These are phyloP conservation scores for Talaromyces ruber DNA, from an alignment of 495 filamentous ascomycete species.

Conservation along the genomic window DNA sequence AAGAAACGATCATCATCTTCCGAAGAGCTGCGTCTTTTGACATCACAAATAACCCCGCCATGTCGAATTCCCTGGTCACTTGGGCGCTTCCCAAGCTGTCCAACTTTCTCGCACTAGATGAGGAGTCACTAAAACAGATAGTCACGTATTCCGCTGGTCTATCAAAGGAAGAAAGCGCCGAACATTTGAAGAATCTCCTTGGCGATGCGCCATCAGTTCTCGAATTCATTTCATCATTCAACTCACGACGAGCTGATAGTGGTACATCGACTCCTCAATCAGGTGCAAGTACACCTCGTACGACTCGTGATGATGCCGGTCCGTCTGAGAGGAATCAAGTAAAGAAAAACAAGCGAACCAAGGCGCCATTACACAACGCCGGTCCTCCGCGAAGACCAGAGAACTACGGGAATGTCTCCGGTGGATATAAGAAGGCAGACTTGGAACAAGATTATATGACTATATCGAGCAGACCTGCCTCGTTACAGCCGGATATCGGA, in stretches of 20 bases:
- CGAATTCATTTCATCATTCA: constrained; percentile 91
- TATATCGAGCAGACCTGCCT: constrained; percentile 15
- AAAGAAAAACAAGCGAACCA: constrained; percentile 48
- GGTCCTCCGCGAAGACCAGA: constrained; percentile 51
- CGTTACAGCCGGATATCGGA: constrained; percentile 20
- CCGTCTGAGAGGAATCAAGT: constrained; percentile 9
- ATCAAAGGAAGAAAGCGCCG: constrained; percentile 64
- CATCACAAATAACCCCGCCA: not conserved
- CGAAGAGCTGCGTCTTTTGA: not conserved
- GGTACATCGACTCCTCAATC: constrained; percentile 10
- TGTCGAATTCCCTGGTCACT: constrained; percentile 15
- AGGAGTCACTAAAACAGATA: constrained; percentile 72
- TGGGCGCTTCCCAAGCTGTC: constrained; percentile 65
- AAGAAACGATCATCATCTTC: not conserved
- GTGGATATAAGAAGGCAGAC: constrained; percentile 53
- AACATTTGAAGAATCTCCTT: constrained; percentile 80
- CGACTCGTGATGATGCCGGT: constrained; percentile 14
- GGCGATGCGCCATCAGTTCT: constrained; percentile 78
- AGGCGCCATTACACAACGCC: constrained; percentile 48
- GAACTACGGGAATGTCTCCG: constrained; percentile 45
- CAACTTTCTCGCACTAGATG: constrained; percentile 72
- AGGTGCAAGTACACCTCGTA: constrained; percentile 18
- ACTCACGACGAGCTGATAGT: constrained; percentile 52
- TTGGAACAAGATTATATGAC: constrained; percentile 56
- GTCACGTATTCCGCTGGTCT: constrained; percentile 68